Conservation (phyloP, 768 basidiomycete genomes). For the Leccinellum luteum region DNA sequence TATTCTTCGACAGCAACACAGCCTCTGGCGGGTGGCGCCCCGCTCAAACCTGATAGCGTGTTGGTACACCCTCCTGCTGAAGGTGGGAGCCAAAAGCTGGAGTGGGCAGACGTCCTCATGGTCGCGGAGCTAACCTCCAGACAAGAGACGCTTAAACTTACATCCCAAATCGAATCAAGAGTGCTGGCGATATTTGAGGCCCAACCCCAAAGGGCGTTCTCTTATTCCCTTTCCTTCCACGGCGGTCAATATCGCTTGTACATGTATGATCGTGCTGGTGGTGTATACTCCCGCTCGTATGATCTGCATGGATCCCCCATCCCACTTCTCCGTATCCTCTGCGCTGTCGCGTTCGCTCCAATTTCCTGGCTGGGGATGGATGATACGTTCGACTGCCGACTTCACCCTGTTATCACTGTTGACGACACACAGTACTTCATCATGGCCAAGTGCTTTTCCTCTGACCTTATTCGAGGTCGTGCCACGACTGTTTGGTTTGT, state of each 20-base stretch:
- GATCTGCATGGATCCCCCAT: neutral
- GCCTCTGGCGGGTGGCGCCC: neutral
- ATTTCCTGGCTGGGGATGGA: neutral
- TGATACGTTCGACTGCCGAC: neutral
- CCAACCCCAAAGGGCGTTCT: neutral
- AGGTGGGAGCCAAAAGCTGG: neutral
- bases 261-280: neutral
- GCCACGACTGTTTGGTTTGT: neutral
- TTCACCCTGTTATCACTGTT: neutral
- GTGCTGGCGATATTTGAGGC: neutral
- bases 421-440: neutral
- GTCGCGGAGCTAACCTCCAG: neutral
- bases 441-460: neutral
- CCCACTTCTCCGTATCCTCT: neutral
- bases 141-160: neutral
- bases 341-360: neutral
- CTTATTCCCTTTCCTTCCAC: neutral
- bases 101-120: neutral
- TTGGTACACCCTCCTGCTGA: neutral
- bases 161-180: neutral
- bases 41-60: neutral
- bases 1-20: neutral
- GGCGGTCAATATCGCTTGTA: neutral
- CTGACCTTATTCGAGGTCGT: neutral
- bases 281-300: neutral